These are phyloP conservation scores for Pterocarpus macrocarpus DNA, from an alignment of 306 rosid genomes.

Conservation along the genomic window DNA sequence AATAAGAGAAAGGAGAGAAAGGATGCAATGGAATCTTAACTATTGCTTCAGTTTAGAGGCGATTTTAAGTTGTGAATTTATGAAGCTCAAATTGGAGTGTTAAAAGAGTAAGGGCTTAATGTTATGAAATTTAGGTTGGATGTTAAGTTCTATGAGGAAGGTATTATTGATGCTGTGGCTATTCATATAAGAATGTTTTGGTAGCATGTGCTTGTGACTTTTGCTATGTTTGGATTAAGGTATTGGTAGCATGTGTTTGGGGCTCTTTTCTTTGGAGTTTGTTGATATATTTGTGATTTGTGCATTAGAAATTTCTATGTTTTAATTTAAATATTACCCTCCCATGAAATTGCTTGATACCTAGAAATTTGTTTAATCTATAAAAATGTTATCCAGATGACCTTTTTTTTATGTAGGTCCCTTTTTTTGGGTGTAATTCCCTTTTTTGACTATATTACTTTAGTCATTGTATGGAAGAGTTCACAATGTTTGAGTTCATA, in stretches of 20 bases:
- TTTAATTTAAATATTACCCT: neutral
- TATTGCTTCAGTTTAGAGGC: neutral
- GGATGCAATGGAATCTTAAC: neutral
- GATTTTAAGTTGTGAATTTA: slow-evolving; percentile 2
- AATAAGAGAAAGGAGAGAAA: too few species aligned
- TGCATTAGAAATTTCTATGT: neutral
- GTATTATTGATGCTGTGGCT: too few species aligned
- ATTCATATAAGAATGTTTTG: too few species aligned
- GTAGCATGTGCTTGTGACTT: neutral
- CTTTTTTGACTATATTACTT: neutral
- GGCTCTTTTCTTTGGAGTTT: too few species aligned
- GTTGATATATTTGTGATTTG: too few species aligned
- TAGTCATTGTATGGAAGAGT: slow-evolving; percentile 18
- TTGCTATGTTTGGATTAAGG: neutral
- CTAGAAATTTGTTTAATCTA: neutral
- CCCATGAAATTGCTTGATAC: neutral
- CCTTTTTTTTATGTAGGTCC: neutral
- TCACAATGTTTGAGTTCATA: neutral
- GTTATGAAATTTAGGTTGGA: too few species aligned
- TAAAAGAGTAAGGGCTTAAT: neutral
- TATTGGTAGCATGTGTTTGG: neutral
- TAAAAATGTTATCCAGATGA: neutral
- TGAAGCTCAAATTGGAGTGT: neutral
- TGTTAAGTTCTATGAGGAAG: neutral
- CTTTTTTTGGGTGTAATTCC: neutral